A percentile compares a stretch with the other conserved stretches of the same genome.
Evolutionary conservation across 2,329 filamentous ascomycete genomes (phyloP).

Genomic region (Penicillium freii): DNA sequence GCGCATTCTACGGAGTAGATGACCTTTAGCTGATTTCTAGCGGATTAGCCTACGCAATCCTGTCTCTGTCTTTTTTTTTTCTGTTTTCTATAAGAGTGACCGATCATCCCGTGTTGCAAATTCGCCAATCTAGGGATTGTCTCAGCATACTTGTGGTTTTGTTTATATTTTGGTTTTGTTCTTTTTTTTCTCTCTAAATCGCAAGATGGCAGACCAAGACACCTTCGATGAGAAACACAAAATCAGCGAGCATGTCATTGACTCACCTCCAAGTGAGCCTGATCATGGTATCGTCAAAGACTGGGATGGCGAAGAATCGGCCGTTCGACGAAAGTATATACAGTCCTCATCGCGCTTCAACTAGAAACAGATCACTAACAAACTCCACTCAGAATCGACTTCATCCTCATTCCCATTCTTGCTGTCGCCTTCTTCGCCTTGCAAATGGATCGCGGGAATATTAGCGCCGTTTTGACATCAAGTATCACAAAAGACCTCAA

Average conservation of each 20-base stretch:
- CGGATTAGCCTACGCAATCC: conserved; percentile 6
- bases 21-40: background rate
- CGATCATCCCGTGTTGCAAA: background rate
- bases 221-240: conserved; percentile 11
- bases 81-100: conserved; percentile 1
- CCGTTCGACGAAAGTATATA: conserved; percentile 24
- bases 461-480: conserved; percentile 54
- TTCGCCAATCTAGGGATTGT: background rate
- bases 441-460: conserved; percentile 42
- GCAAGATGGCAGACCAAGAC: background rate
- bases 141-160: background rate
- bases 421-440: conserved; percentile 32
- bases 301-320: conserved; percentile 29
- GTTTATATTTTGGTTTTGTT: background rate
- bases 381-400: conserved; percentile 23
- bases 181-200: background rate
- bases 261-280: conserved; percentile 13
- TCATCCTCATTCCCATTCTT: conserved; percentile 32
- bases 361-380: background rate
- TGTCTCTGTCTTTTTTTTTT: background rate
- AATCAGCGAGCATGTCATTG: conserved; percentile 11
- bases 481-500: conserved; percentile 52
- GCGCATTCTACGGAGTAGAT: conserved; percentile 3
- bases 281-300: conserved; percentile 25
- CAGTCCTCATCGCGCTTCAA: background rate